Evolutionary conservation across 202 grass and related monocot species (phyloP).

Genomic region (Carex arenaria): DNA sequence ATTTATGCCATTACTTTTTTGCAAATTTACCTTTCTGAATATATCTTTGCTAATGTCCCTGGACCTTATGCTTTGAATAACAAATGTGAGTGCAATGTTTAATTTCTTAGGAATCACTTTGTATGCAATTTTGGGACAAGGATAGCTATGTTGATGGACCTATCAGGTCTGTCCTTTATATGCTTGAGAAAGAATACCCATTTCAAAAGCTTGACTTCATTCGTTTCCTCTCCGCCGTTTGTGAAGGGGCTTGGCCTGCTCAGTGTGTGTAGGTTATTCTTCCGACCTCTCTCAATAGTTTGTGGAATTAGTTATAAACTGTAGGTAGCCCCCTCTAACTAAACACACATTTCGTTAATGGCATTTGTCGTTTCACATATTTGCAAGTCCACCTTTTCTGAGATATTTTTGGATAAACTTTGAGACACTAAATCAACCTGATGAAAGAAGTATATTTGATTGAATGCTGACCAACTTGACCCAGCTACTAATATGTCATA

Average conservation of each 20-base stretch:
- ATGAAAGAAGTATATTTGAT: not conserved
- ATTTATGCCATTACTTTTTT: not conserved
- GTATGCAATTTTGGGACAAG: slow-evolving; percentile 95
- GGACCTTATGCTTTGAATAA: not conserved
- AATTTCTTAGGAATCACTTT: slow-evolving; percentile 75
- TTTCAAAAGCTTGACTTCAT: slow-evolving; percentile 50
- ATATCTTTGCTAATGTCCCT: not conserved
- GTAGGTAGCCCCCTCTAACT: not conserved
- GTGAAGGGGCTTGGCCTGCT: slow-evolving; percentile 77
- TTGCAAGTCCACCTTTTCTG: not conserved
- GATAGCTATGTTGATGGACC: slow-evolving; percentile 84
- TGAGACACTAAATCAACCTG: not conserved
- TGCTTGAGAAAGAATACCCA: slow-evolving; percentile 87
- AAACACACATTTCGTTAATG: not conserved
- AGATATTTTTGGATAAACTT: not conserved
- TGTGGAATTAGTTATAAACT: not conserved
- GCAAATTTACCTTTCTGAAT: not conserved
- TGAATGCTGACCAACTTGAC: not conserved
- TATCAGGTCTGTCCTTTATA: slow-evolving; percentile 82
- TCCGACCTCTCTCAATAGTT: not conserved
- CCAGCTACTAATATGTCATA: not conserved
- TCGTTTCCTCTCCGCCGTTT: slow-evolving; percentile 80
- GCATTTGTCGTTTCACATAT: not conserved
- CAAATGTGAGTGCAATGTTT: slow-evolving; percentile 1
- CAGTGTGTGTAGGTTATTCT: slow-evolving; percentile 75